Evolutionary conservation across 2,329 filamentous ascomycete genomes (phyloP).

Genomic region (Anthostomella pinea): DNA sequence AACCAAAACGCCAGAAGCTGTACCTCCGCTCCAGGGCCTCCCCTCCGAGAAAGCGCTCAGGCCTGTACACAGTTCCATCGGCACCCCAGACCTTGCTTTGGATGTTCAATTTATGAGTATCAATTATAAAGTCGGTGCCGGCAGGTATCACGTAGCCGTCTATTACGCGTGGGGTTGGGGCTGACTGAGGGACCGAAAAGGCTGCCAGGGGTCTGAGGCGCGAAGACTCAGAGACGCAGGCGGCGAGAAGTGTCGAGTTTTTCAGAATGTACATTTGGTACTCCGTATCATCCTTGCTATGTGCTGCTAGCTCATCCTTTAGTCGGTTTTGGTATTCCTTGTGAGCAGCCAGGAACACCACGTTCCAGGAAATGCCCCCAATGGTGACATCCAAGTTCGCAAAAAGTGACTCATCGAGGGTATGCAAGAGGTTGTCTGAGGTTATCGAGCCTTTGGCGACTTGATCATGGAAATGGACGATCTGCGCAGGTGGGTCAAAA

Average conservation of each 20-base stretch:
- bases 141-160: conserved; percentile 36
- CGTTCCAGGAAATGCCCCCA: conserved; percentile 41
- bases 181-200: conserved; percentile 40
- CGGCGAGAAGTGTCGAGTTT: conserved; percentile 21
- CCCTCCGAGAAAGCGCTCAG: conserved; percentile 27
- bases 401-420: conserved; percentile 45
- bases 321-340: conserved; percentile 28
- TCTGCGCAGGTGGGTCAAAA: not conserved
- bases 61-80: conserved; percentile 34
- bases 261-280: conserved; percentile 27
- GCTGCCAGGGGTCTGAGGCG: conserved; percentile 38
- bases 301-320: too few species aligned
- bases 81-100: conserved; percentile 37
- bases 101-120: conserved; percentile 42
- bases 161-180: conserved; percentile 33
- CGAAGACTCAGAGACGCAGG: conserved; percentile 39
- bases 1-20: conserved; percentile 43
- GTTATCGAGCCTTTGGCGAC: conserved; percentile 21
- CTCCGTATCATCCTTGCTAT: too few species aligned
- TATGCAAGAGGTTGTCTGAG: conserved; percentile 36
- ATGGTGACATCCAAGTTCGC: conserved; percentile 47
- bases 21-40: conserved; percentile 29
- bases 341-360: conserved; percentile 39
- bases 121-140: conserved; percentile 40
- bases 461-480: conserved; percentile 18